Evolutionary conservation across 2,329 filamentous ascomycete species (phyloP), one percentile per base, ranked within the genome.

Genomic region (Cytospora leucostoma): DNA sequence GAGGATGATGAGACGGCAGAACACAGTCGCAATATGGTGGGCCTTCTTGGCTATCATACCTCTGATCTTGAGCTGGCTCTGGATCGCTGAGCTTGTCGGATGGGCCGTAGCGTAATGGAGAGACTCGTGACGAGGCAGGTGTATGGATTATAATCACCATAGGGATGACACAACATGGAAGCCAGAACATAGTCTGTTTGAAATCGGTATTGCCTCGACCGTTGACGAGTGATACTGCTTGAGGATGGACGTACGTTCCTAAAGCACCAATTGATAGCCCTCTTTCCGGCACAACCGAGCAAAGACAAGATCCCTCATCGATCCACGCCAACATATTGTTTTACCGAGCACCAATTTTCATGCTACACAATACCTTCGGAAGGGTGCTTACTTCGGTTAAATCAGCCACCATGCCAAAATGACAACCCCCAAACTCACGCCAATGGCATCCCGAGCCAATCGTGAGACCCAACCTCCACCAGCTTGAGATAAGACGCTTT

Each of bases 1-100:
- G 19, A 82, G 80, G 80, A 66, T 84, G 80, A 66, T 84, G 38
- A 75, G 79, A 35, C 70, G 71, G 1, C 77, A 76, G 40, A 67
- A 82, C 21, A 80, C 79, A 0, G 67, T 82, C 4, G 80, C 82
- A 70, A 64, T 80, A 19, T 82, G 80, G 79, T 83, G 81, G 78
- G 66, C 83, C 56, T 51, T 82, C 53, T 63, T 84, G 33, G 77
- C 78, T 3, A 53, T 80, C 8, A 44, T 80, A 21, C 77, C 80
- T 1, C 62, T 80, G 10, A 33, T 79, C 0, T 71, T 75, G 32
- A 77, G 73, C n/a, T 79, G 73, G 74, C 58, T 75, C 2, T 79
- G 76, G 72, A 69, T 73, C 60, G 67, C 65, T 27, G 69, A 71
- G 56, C 47, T 71, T 34, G 33, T 57, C 13, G 33, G 40, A 8